Conservation (phyloP, 768 basidiomycete genomes). For the Suillus paluster region DNA sequence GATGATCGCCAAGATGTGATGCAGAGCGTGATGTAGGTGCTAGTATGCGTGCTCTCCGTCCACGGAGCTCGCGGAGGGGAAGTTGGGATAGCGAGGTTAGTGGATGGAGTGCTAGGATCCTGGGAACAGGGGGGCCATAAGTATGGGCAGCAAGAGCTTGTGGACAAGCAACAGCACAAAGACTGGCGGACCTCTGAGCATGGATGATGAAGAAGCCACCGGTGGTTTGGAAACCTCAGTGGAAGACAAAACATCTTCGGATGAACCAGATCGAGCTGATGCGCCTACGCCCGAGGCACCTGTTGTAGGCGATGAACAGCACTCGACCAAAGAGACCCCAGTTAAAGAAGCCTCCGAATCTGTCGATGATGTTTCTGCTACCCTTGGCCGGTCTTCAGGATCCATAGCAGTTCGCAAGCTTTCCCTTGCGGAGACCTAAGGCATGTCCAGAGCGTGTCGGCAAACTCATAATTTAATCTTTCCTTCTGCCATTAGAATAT, state of each 20-base stretch:
- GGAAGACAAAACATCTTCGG: conserved; percentile 14
- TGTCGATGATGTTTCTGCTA: conserved; percentile 24
- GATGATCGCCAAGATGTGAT: conserved; percentile 61
- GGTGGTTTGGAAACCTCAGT: conserved; percentile 21
- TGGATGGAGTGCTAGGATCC: conserved; percentile 80
- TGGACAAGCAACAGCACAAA: conserved; percentile 66
- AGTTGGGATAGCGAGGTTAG: conserved; percentile 94
- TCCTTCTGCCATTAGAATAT: background rate
- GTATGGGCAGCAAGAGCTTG: conserved; percentile 57
- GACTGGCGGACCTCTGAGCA: conserved; percentile 56
- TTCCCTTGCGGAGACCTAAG: background rate
- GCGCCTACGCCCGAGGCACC: conserved; percentile 5
- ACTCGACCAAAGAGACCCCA: conserved; percentile 11
- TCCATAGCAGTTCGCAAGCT: background rate
- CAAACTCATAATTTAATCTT: background rate
- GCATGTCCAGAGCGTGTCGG: background rate
- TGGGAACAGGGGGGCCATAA: conserved; percentile 49
- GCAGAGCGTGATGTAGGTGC: conserved; percentile 76
- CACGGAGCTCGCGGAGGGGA: conserved; percentile 81
- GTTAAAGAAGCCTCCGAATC: conserved; percentile 11
- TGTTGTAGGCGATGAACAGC: conserved; percentile 11
- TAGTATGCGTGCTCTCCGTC: conserved; percentile 87
- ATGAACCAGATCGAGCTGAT: conserved; percentile 13
- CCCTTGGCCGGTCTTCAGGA: conserved; percentile 33
- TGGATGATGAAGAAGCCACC: conserved; percentile 37